Conservation (phyloP, 352 stramenopile species). For the Pythium vanterpoolii region DNA sequence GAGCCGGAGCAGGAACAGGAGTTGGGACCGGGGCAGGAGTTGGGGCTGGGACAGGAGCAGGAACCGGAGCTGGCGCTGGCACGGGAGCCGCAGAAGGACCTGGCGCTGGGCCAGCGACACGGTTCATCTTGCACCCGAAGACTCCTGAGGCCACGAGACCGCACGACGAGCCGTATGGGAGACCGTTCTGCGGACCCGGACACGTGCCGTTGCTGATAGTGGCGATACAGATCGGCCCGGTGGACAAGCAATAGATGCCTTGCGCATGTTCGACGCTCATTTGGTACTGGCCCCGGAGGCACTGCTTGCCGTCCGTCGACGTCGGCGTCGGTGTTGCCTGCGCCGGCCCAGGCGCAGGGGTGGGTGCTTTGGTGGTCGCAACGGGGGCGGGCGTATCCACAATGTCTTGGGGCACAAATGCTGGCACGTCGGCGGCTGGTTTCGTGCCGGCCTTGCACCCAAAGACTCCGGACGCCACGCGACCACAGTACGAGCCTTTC, state of each 20-base stretch:
- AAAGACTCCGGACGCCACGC: slow-evolving; percentile 9
- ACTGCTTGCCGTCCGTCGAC: too few species aligned
- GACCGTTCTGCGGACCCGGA: slow-evolving; percentile 3
- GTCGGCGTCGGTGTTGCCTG: too few species aligned
- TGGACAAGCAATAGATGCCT: too few species aligned
- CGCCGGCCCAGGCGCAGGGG: too few species aligned
- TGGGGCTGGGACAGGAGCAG: not conserved
- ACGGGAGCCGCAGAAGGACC: not conserved
- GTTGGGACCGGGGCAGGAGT: not conserved
- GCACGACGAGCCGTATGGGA: slow-evolving; percentile 13
- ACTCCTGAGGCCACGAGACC: slow-evolving; percentile 11
- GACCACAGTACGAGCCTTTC: slow-evolving; percentile 11
- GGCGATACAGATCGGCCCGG: too few species aligned
- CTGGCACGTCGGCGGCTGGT: too few species aligned
- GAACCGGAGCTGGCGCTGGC: not conserved
- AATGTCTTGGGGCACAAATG: too few species aligned
- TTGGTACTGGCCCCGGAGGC: too few species aligned
- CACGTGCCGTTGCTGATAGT: slow-evolving; percentile 9
- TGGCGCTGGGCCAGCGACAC: not conserved
- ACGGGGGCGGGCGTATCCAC: too few species aligned
- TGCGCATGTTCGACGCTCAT: too few species aligned
- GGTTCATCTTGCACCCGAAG: slow-evolving; percentile 23
- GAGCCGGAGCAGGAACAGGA: not conserved
- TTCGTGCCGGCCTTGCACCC: too few species aligned
- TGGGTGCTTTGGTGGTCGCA: too few species aligned